Base-by-base conservation (phyloP, 805 yeast species). In the Candida taoyuanica region DNA sequence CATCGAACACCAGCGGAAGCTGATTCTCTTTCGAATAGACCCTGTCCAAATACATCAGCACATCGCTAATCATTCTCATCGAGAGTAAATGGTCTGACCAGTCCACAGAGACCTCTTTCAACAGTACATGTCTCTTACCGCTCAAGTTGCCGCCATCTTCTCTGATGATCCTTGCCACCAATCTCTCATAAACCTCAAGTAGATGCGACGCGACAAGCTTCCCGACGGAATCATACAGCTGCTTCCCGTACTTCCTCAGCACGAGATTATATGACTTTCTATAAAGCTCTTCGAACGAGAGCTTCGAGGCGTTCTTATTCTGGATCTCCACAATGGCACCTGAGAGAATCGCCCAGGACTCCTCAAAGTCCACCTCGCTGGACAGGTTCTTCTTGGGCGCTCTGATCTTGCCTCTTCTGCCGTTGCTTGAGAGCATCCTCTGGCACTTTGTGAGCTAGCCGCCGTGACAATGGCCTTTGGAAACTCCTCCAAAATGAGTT, bases 251-350 rank as follows among this genome's bases (percentile, higher is more conserved):
- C 49, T 82, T 85, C 40, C 81, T 66, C 21, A 87, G 61, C 2
- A 87, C 95, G 33, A 87, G 53, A 23, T 78, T 76, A 56, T 88
- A 88, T 0, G 94, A 85, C 18, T 78, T 77, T 36, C 94, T 65
- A 58, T 89, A 89, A 0, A 88, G 67, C 48, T 81, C 85, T 52
- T 88, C 96, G 55, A 85, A 88, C 1, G 93, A 83, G 19, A 88
- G 64, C 40, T 74, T 72, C 4, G 85, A 74, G 7, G 88, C 88
- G 52, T 83, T 76, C 49, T 84, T 78, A 29, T 70, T 67, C 52
- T 79, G 83, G 39, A 89, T 88, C 49, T 81, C 83, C 13, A 55
- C 61, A 25, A 88, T 80, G 16, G 96, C 95, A 27, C 71, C 65
- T 7, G 81, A 61, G 16, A 88, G 63, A 0, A 74, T 65, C 2